A percentile compares a stretch with the other conserved stretches of the same genome.
phyloP scores from a whole-genome alignment of 768 basidiomycete species.

The Leccinum longicurvipes region DNA sequence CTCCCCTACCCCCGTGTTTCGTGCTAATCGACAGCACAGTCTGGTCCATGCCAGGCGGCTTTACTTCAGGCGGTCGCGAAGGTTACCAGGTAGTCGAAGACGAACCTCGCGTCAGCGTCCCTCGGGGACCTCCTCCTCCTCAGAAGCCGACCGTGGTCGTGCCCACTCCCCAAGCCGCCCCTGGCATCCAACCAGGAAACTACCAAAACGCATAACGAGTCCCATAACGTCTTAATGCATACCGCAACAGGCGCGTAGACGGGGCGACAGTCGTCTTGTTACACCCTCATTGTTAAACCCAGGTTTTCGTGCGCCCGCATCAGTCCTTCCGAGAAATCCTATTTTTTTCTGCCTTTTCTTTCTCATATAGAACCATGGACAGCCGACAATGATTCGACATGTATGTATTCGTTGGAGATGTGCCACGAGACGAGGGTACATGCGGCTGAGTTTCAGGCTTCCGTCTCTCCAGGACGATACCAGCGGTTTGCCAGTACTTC shows the following conservation, averaged over 20 bases:
- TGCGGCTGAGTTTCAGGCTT: background rate
- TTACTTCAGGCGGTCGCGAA: slow-evolving; percentile 49
- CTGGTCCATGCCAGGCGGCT: slow-evolving; percentile 78
- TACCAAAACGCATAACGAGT: slow-evolving; percentile 23
- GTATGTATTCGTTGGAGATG: background rate
- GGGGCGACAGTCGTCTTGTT: background rate
- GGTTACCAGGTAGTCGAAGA: slow-evolving; percentile 66
- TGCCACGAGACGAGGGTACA: background rate
- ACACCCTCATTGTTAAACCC: background rate
- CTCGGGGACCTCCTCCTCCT: slow-evolving; percentile 16
- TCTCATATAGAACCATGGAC: background rate
- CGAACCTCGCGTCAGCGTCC: slow-evolving; percentile 21
- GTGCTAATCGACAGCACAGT: slow-evolving; percentile 37
- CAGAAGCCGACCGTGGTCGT: slow-evolving; percentile 10
- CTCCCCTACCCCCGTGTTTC: background rate
- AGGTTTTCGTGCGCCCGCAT: background rate
- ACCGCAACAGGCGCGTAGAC: too few species aligned
- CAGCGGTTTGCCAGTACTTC: background rate
- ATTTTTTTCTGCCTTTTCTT: background rate
- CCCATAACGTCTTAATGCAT: background rate
- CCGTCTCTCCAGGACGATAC: background rate
- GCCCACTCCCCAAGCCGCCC: slow-evolving; percentile 15
- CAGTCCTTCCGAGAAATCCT: background rate
- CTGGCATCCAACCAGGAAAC: slow-evolving; percentile 18
- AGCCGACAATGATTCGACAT: too few species aligned